Evolutionary conservation across 2,329 filamentous ascomycete genomes (phyloP).

Genomic region (Apiospora koreana): DNA sequence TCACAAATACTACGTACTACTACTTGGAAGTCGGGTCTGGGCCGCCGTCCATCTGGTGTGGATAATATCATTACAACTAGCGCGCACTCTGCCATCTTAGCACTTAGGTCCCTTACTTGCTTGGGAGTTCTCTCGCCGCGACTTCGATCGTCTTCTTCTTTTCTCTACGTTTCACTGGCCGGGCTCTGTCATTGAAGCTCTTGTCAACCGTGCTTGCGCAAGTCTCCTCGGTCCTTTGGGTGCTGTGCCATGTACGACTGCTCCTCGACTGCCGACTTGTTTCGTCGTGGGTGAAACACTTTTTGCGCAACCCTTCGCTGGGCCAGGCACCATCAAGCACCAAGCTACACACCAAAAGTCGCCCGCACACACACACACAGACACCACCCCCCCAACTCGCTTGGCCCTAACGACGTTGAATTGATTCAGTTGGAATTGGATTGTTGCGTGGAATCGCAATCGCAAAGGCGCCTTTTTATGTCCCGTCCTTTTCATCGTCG

Average conservation of each 20-base stretch:
- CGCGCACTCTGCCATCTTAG: not conserved
- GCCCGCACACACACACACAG: not conserved
- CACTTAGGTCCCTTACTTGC: not conserved
- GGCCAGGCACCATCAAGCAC: not conserved
- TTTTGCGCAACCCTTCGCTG: slow-evolving; percentile 4
- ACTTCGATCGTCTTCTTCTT: not conserved
- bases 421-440: slow-evolving; percentile 2
- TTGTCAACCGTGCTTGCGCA: not conserved
- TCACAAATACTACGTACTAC: not conserved
- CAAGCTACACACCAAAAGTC: not conserved
- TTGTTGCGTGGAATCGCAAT: not conserved
- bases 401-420: not conserved
- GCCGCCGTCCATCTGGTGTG: not conserved
- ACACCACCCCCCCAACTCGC: not conserved
- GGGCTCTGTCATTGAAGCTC: not conserved
- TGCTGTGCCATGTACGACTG: slow-evolving; percentile 3
- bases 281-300: not conserved
- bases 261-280: not conserved
- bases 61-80: slow-evolving; percentile 8
- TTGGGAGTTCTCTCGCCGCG: not conserved
- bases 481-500: not conserved
- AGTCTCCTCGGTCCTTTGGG: not conserved
- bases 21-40: too few species aligned
- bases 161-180: not conserved
- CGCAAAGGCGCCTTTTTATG: not conserved